Evolutionary conservation across 352 stramenopile species (phyloP).

Genomic region (Plasmopara muralis): DNA sequence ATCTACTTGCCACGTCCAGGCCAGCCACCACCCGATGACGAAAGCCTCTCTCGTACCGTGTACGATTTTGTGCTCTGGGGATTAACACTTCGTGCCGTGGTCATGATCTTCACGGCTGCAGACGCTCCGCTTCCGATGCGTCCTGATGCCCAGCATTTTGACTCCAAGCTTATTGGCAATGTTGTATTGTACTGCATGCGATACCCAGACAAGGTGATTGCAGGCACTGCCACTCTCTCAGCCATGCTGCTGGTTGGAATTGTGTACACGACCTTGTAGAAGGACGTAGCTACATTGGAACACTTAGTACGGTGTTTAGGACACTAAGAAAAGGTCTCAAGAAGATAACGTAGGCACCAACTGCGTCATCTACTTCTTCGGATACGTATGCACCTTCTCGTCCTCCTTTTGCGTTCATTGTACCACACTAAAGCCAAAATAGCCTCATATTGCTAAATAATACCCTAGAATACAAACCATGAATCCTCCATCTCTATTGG

Average conservation of each 20-base stretch:
- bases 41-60: slow-evolving; percentile 30
- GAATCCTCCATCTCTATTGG: no score
- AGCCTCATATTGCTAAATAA: no score
- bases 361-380: no score
- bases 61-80: slow-evolving; percentile 84
- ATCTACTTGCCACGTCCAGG: slow-evolving; percentile 71
- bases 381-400: no score
- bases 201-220: slow-evolving; percentile 43
- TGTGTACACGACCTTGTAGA: slow-evolving; percentile 36
- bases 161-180: slow-evolving; percentile 41
- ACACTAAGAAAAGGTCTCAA: no score
- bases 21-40: slow-evolving; percentile 32
- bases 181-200: slow-evolving; percentile 47
- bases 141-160: slow-evolving; percentile 48
- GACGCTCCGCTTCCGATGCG: slow-evolving; percentile 42
- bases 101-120: slow-evolving; percentile 38
- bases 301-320: no score
- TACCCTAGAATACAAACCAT: no score
- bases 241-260: slow-evolving; percentile 36
- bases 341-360: no score
- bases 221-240: slow-evolving; percentile 34
- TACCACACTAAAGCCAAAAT: no score
- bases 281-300: neutral
- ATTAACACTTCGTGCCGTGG: slow-evolving; percentile 65
- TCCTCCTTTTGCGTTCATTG: no score